Evolutionary conservation across 495 filamentous ascomycete genomes (phyloP).

Genomic region (Durotheca rogersii): DNA sequence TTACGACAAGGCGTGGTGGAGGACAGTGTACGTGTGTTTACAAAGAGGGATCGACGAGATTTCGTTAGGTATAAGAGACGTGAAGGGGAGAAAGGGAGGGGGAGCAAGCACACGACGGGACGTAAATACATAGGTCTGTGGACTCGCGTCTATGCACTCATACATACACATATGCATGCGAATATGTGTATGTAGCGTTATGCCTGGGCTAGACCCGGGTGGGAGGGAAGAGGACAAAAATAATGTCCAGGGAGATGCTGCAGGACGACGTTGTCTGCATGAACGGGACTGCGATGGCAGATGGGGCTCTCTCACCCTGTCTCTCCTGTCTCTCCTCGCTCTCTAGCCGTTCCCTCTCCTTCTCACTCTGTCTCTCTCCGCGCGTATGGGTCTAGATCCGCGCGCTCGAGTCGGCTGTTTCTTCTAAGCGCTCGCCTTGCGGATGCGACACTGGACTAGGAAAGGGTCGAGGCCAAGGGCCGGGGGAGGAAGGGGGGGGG

Average conservation of each 20-base stretch:
- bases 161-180: constrained; percentile 5
- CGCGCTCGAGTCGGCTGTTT: constrained; percentile 26
- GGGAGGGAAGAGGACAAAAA: constrained; percentile 20
- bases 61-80: too few relatives aligned
- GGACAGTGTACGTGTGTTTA: constrained; percentile 1
- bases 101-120: constrained; percentile 16
- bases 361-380: too few relatives aligned
- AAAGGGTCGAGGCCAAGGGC: constrained; percentile 19
- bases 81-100: not conserved
- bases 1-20: constrained; percentile 9
- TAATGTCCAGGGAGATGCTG: constrained; percentile 22
- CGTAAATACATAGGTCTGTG: constrained; percentile 30
- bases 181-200: constrained; percentile 26
- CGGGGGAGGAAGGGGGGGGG: constrained; percentile 3
- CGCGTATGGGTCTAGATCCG: constrained; percentile 25
- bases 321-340: too few relatives aligned
- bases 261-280: constrained; percentile 27
- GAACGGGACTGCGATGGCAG: too few relatives aligned
- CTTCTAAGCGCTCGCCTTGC: constrained; percentile 20
- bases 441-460: constrained; percentile 24
- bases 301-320: too few relatives aligned
- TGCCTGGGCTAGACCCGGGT: constrained; percentile 28
- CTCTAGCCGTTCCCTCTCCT: constrained; percentile 2
- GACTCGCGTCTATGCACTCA: constrained; percentile 30
- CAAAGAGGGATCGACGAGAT: too few relatives aligned